These are phyloP conservation scores for Aaosphaeria pasadenensis DNA, from an alignment of 2,329 filamentous ascomycete species.

Conservation along the genomic window DNA sequence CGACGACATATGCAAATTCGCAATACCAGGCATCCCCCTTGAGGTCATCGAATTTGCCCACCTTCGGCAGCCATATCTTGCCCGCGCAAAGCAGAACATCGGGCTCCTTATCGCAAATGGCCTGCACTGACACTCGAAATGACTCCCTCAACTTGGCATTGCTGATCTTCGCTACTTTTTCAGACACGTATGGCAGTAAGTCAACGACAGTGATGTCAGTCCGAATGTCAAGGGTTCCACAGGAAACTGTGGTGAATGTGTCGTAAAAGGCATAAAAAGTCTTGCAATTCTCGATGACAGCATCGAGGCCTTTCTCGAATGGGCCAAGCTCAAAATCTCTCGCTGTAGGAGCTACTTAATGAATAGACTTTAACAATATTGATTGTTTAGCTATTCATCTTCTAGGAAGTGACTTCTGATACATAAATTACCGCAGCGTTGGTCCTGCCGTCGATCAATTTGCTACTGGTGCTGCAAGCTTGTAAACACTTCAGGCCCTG, in stretches of 20 bases:
- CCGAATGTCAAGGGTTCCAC: constrained; percentile 2
- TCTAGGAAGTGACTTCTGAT: too few species aligned
- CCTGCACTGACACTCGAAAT: not conserved
- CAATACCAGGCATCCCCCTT: not conserved
- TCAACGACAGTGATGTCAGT: constrained; percentile 2
- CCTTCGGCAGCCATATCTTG: not conserved
- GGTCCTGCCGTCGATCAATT: too few species aligned
- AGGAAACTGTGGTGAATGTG: constrained; percentile 1
- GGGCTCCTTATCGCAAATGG: not conserved
- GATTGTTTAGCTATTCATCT: too few species aligned
- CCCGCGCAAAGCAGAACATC: not conserved
- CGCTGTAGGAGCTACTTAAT: too few species aligned
- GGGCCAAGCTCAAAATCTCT: too few species aligned
- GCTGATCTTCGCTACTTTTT: not conserved
- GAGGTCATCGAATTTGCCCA: not conserved
- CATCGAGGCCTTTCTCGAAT: not conserved
- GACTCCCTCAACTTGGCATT: not conserved
- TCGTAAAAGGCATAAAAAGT: not conserved
- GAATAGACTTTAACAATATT: too few species aligned
- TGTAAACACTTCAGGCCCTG: too few species aligned
- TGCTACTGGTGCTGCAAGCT: too few species aligned
- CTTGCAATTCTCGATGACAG: not conserved
- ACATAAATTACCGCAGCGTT: too few species aligned
- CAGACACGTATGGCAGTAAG: constrained; percentile 2
- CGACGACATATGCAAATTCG: too few species aligned